Conservation (phyloP, 2,329 filamentous ascomycete genomes). For the Clarireedia paspali region DNA sequence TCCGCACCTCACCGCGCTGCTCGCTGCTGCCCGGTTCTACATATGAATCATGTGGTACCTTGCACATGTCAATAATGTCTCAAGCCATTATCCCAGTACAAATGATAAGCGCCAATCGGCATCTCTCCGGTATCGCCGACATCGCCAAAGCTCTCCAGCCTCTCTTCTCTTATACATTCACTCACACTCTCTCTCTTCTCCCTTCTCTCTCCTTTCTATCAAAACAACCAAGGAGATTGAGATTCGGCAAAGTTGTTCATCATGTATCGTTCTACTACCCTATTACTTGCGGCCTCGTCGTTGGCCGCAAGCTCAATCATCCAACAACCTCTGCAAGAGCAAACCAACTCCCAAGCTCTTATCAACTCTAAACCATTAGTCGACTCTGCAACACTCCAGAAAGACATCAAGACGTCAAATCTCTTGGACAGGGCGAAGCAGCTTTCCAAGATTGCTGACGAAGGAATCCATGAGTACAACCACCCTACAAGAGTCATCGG, state of each 20-base stretch:
- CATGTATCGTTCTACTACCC: constrained; percentile 4
- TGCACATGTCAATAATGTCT: no score
- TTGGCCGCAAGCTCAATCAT: constrained; percentile 12
- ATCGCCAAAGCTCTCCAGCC: background rate
- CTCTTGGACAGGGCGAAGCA: constrained; percentile 52
- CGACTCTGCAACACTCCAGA: constrained; percentile 48
- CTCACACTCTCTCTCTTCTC: background rate
- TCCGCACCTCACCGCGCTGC: no score
- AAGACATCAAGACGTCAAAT: constrained; percentile 45
- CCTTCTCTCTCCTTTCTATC: background rate
- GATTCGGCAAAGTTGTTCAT: background rate
- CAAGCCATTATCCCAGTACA: no score
- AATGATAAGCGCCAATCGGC: no score
- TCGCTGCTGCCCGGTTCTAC: no score
- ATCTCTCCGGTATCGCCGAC: no score
- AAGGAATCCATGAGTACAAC: constrained; percentile 51
- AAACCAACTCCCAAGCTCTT: constrained; percentile 16
- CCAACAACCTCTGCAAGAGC: constrained; percentile 16
- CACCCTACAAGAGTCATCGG: constrained; percentile 67
- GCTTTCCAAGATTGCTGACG: constrained; percentile 55
- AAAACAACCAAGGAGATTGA: background rate
- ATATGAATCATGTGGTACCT: no score
- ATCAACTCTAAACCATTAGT: constrained; percentile 29
- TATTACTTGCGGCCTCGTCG: constrained; percentile 9
- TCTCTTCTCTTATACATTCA: background rate